Base-by-base conservation (phyloP, 1,284 basidiomycete species). In the Trichosporon asahii region DNA sequence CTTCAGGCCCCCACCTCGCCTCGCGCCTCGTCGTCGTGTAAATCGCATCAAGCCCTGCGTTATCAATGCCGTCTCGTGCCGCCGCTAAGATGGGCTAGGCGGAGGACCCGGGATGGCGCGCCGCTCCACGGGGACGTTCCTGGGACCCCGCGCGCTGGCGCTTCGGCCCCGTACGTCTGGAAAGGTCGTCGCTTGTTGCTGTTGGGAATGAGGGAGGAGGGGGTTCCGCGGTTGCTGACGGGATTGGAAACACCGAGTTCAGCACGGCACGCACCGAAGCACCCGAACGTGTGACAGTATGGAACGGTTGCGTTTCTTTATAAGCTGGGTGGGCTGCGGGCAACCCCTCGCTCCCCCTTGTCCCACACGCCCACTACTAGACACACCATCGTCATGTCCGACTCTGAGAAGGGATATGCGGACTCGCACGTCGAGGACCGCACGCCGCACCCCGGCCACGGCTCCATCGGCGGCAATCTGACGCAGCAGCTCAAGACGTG, bases 401-500 rank as follows among this genome's bases (percentile, higher is more conserved):
- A 64, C 63, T 23, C 35, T 21, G 35, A 64, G 35, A 27, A 64
- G 14, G 21, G 63, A 35, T 44, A 64, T 40, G 63, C 63, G 35
- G 25, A 64, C 12, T 25, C 63, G 21, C 37, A 64, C 21, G 8
- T 33, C 35, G 64, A 57, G 14, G 35, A 68, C 29, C 31, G 29
- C 25, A 35, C 25, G 40, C 37, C 60, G 11, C 25, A 66, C 65
- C 27, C 57, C 27, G 27, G 29, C 15, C 57, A 61, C 23, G 64
- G 65, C 46, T 61, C 64, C 15, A 65, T 71, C 63, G 27, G 35
- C 21, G 70, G 67, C 33, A 72, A 69, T 44, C 46, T 72, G 14
- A 44, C 23, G 11, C 21, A 31, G 31, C 80, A 82, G 68, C 71
- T 82, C 7, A 71, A 72, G 2, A 74, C 74, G 21, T 82, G 80